Conservation (phyloP, 2,329 filamentous ascomycete genomes). For the Neofusicoccum sp. region DNA sequence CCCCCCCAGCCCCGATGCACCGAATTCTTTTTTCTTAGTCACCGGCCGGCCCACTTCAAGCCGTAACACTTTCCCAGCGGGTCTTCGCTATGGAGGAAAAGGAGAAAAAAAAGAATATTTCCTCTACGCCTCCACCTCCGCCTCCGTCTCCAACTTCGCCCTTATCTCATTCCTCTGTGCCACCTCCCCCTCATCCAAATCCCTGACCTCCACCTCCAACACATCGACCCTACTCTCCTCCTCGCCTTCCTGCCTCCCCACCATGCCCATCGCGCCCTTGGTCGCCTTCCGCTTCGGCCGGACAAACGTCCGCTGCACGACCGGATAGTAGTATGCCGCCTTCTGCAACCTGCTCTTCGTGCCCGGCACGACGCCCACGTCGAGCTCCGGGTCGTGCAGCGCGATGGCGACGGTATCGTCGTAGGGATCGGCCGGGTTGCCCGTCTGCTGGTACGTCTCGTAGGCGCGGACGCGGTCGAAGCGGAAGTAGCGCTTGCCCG, state of each 20-base stretch:
- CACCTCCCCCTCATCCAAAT: slow-evolving; percentile 53
- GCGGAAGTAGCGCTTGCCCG: slow-evolving; percentile 48
- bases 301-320: slow-evolving; percentile 59
- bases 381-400: slow-evolving; percentile 55
- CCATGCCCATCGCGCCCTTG: slow-evolving; percentile 42
- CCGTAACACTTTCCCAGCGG: too few species aligned
- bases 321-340: slow-evolving; percentile 65
- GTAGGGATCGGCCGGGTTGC: slow-evolving; percentile 55
- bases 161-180: slow-evolving; percentile 30
- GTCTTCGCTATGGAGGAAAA: neutral
- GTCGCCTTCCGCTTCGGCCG: slow-evolving; percentile 52
- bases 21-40: too few species aligned
- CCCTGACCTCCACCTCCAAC: slow-evolving; percentile 55
- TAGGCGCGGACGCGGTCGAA: slow-evolving; percentile 63
- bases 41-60: too few species aligned
- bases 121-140: neutral
- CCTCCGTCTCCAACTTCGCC: slow-evolving; percentile 15
- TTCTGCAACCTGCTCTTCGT: slow-evolving; percentile 43
- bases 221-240: slow-evolving; percentile 53
- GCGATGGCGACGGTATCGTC: slow-evolving; percentile 60
- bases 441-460: slow-evolving; percentile 58
- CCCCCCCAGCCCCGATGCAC: too few species aligned
- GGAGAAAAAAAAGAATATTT: neutral
- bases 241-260: slow-evolving; percentile 42
- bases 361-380: slow-evolving; percentile 24